Conservation (phyloP, 441 rosid genomes). For the Populus hybrid region DNA sequence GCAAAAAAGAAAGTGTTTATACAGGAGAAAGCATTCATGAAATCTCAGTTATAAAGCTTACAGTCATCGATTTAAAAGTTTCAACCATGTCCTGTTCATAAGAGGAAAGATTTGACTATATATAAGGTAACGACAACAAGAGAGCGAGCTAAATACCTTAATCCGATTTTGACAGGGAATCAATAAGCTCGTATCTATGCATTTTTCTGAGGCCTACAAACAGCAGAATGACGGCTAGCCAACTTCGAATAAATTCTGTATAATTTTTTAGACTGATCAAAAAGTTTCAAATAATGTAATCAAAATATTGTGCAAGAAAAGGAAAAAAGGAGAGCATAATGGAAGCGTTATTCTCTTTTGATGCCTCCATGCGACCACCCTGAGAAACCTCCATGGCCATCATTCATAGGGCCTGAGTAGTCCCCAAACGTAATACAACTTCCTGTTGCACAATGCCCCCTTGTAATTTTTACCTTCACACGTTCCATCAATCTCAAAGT, state of each 20-base stretch:
- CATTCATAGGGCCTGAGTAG: slow-evolving; percentile 29
- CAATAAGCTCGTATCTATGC: background rate
- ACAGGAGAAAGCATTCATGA: background rate
- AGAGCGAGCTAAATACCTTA: background rate
- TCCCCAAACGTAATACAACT: slow-evolving; percentile 72
- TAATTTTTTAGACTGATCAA: background rate
- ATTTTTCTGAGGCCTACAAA: background rate
- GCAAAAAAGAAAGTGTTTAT: background rate
- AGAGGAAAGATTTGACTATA: background rate
- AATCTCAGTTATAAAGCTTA: background rate
- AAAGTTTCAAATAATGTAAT: background rate
- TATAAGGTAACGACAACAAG: background rate
- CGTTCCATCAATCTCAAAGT: slow-evolving; percentile 54
- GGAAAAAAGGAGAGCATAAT: background rate
- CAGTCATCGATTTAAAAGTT: too few relatives aligned
- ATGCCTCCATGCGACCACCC: slow-evolving; percentile 25
- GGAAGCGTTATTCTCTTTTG: slow-evolving; percentile 16
- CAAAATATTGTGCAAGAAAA: background rate
- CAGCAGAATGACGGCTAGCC: background rate
- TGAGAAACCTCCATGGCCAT: slow-evolving; percentile 36
- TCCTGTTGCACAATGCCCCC: slow-evolving; percentile 46
- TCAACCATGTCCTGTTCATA: background rate
- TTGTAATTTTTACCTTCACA: slow-evolving; percentile 43
- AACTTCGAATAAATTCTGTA: background rate
- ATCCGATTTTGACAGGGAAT: background rate